Base-by-base conservation (phyloP, 352 stramenopile species). In the Detonula confervacea region DNA sequence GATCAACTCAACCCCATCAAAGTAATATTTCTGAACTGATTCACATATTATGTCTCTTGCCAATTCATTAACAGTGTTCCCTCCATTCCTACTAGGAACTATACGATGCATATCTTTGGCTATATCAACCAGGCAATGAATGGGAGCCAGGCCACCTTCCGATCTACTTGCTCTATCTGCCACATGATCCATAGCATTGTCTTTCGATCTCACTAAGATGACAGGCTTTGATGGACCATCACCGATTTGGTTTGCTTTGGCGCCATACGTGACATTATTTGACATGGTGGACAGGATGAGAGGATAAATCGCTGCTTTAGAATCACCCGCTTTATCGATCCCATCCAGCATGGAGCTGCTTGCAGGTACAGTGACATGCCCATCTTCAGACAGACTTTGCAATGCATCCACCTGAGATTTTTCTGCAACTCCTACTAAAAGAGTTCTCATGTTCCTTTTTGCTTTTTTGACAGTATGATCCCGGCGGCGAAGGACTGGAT, bases 301-400 rank as follows among this genome's bases (percentile, higher is more conserved):
- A 12, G 3, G 12, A 54, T 39, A 24, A 24, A 59, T 57, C 29
- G 8, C 12, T 14, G 60, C 35, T 49, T 69, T 69, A 5, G 35
- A 33, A 6, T 62, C 37, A 2, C 60, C 39, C 5, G 33, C 60
- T 60, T 59, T 69, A 16, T 7, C 30, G 4, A 59, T 54, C 12
- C 30, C 60, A 24, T 69, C 60, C 6, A 69, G 60, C 22, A 69
- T 69, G 12, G 60, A 69, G 22, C 60, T 69, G 42, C 60, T 69
- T 9, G 29, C 6, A 9, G 9, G 6, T 12, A 69, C 60, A 56
- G 29, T 30, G 5, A 69, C 60, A 8, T 37, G 35, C 11, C 24
- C 24, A 22, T 69, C 60, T 57, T 57, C 39, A 16, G 37, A 29
- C 18, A 69, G 60, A 30, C 60, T 69, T 35, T 69, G 33, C 37